Conservation (phyloP, 2,329 filamentous ascomycete species). For the Cordyceps tenuipes region DNA sequence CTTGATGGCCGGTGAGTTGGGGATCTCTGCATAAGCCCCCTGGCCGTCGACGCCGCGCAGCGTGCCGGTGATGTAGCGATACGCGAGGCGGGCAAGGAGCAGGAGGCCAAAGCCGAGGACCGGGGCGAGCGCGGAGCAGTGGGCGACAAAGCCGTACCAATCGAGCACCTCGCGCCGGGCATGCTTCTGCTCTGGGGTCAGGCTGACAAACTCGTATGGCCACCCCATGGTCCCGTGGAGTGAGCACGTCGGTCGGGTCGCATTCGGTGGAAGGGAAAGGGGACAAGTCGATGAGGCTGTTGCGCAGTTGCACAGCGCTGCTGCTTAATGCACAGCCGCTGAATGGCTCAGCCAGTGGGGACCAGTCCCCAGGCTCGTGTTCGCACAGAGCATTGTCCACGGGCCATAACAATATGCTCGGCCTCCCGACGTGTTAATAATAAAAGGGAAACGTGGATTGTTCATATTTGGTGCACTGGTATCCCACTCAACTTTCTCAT, state of each 20-base stretch:
- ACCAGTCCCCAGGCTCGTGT: neutral
- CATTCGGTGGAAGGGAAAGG: neutral
- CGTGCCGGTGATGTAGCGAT: constrained; percentile 13
- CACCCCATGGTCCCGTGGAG: constrained; percentile 37
- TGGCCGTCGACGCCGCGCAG: constrained; percentile 13
- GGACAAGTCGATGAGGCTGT: neutral
- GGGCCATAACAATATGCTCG: too few relatives aligned
- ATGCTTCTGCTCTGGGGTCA: constrained; percentile 39
- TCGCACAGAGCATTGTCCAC: neutral
- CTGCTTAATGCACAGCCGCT: neutral
- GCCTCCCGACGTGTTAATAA: too few relatives aligned
- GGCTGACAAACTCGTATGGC: constrained; percentile 47
- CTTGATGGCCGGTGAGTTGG: constrained; percentile 45
- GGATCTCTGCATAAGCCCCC: constrained; percentile 40
- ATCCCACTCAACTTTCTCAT: too few relatives aligned
- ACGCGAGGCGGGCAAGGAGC: constrained; percentile 29
- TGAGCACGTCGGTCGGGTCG: neutral
- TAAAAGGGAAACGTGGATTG: too few relatives aligned
- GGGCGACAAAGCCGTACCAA: constrained; percentile 44
- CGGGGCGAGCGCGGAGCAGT: constrained; percentile 45
- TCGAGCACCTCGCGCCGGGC: constrained; percentile 46
- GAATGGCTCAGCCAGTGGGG: constrained; percentile 2
- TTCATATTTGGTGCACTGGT: too few relatives aligned
- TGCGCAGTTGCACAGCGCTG: neutral
- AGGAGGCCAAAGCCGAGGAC: constrained; percentile 34